A percentile compares a stretch with the other conserved stretches of the same genome.
These are phyloP conservation scores for Phytophthora uliginosa DNA, from an alignment of 352 stramenopile genomes.

Conservation along the genomic window DNA sequence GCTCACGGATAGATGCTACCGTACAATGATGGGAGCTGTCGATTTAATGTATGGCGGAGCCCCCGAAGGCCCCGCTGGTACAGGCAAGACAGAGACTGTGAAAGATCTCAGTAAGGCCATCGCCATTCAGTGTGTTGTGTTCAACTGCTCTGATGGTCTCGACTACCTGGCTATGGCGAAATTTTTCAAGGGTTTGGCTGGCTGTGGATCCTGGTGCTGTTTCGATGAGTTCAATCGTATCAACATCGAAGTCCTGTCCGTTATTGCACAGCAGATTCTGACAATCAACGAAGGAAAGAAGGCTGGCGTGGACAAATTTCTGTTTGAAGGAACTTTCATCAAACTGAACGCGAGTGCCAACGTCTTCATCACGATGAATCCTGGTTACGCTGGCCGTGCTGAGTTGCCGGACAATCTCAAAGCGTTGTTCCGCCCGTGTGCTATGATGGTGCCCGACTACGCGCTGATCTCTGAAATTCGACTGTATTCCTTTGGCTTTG, in stretches of 20 bases:
- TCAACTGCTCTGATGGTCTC: slow-evolving; percentile 94
- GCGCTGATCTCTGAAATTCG: slow-evolving; percentile 96
- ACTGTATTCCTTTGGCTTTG: slow-evolving; percentile 95
- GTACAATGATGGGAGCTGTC: slow-evolving; percentile 96
- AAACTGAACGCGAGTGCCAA: slow-evolving; percentile 94
- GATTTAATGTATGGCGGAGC: slow-evolving; percentile 95
- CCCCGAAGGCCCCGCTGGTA: slow-evolving; percentile 94
- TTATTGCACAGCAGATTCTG: slow-evolving; percentile 96
- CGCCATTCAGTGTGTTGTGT: slow-evolving; percentile 96
- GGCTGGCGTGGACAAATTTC: slow-evolving; percentile 92
- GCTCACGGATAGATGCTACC: slow-evolving; percentile 95
- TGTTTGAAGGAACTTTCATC: slow-evolving; percentile 96
- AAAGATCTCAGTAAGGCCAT: slow-evolving; percentile 97
- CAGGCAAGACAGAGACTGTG: slow-evolving; percentile 96
- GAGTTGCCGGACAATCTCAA: slow-evolving; percentile 97
- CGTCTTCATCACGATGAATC: slow-evolving; percentile 97
- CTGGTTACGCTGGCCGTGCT: slow-evolving; percentile 95
- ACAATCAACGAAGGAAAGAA: slow-evolving; percentile 95
- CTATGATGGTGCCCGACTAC: slow-evolving; percentile 98
- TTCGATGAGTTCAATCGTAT: slow-evolving; percentile 98
- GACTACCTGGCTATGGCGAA: slow-evolving; percentile 97
- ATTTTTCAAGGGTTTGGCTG: slow-evolving; percentile 96
- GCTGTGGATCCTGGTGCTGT: slow-evolving; percentile 94
- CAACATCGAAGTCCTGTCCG: slow-evolving; percentile 95
- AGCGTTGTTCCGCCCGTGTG: slow-evolving; percentile 94